Evolutionary conservation across 768 basidiomycete species (phyloP).

Genomic region (Leccinum olivaceopallidum): DNA sequence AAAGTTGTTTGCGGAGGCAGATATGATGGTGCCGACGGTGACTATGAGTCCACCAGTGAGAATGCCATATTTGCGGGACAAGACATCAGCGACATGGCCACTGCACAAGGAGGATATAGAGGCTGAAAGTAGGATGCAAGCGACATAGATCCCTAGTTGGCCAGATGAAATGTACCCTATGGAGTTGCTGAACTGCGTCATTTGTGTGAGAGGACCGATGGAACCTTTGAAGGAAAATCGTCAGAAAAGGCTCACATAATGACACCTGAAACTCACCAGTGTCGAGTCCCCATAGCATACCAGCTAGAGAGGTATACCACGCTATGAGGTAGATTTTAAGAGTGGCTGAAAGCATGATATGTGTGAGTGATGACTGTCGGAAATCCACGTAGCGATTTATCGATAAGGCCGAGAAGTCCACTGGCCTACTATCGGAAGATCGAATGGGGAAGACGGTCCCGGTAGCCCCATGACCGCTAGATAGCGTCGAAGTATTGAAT

Average conservation of each 20-base stretch:
- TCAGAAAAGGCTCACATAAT: not conserved
- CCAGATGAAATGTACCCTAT: conserved; percentile 39
- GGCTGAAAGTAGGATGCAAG: conserved; percentile 44
- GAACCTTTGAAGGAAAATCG: conserved; percentile 20
- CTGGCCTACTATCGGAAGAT: not conserved
- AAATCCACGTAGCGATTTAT: not conserved
- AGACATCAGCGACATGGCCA: conserved; percentile 45
- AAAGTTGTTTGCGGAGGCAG: conserved; percentile 37
- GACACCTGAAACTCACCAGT: conserved; percentile 20
- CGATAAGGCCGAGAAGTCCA: not conserved
- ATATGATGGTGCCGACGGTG: conserved; percentile 42
- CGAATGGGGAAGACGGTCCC: not conserved
- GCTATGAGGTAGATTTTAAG: conserved; percentile 29
- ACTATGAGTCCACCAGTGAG: conserved; percentile 43
- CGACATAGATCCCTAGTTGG: conserved; percentile 45
- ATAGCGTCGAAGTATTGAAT: not conserved
- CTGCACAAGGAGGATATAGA: conserved; percentile 39
- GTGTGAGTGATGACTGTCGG: not conserved
- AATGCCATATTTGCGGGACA: conserved; percentile 48
- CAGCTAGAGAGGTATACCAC: conserved; percentile 26
- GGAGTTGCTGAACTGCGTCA: conserved; percentile 42
- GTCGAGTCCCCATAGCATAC: conserved; percentile 35
- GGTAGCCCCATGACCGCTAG: not conserved
- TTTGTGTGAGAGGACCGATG: conserved; percentile 48
- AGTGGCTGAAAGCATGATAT: conserved; percentile 16